A percentile compares a stretch with the other conserved stretches of the same genome.
phyloP scores from a whole-genome alignment of 1,284 basidiomycete species.

The Cryptococcus sp. region DNA sequence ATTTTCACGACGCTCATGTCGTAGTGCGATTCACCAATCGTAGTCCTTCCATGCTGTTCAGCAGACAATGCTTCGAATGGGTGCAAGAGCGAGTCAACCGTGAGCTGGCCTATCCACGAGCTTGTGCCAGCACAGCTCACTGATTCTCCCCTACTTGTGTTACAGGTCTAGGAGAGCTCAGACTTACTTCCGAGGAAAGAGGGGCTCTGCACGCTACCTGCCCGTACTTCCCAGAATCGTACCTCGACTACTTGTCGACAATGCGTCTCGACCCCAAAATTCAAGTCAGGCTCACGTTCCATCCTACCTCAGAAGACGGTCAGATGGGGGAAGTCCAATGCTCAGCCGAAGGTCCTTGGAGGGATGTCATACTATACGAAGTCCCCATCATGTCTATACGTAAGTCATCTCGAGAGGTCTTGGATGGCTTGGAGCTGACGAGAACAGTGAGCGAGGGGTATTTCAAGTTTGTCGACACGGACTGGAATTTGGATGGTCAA shows the following conservation, averaged over 20 bases:
- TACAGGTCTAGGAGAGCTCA: conserved; percentile 69
- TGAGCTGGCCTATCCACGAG: conserved; percentile 55
- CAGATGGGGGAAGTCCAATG: conserved; percentile 73
- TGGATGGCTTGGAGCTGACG: background rate
- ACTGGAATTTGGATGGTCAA: conserved; percentile 84
- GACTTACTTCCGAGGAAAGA: conserved; percentile 66
- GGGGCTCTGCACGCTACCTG: conserved; percentile 69
- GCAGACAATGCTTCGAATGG: conserved; percentile 65
- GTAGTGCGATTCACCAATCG: conserved; percentile 83
- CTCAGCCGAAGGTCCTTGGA: conserved; percentile 75
- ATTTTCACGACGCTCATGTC: conserved; percentile 69
- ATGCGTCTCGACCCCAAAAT: conserved; percentile 74
- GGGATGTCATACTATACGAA: conserved; percentile 92
- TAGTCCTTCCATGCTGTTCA: conserved; percentile 69
- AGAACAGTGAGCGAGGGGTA: conserved; percentile 56
- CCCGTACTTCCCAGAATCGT: conserved; percentile 72
- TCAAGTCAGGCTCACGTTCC: conserved; percentile 74
- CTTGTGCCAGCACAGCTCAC: conserved; percentile 7
- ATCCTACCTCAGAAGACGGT: conserved; percentile 56
- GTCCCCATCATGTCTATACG: conserved; percentile 89
- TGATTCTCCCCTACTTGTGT: background rate
- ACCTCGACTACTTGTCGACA: conserved; percentile 71
- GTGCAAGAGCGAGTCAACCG: conserved; percentile 68
- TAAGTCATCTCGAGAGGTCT: conserved; percentile 65
- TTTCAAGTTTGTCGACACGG: conserved; percentile 64